A percentile compares a stretch with the other conserved stretches of the same genome.
Conservation (phyloP, 1,139 yeast species). For the Blastobotrys malaysiensis region DNA sequence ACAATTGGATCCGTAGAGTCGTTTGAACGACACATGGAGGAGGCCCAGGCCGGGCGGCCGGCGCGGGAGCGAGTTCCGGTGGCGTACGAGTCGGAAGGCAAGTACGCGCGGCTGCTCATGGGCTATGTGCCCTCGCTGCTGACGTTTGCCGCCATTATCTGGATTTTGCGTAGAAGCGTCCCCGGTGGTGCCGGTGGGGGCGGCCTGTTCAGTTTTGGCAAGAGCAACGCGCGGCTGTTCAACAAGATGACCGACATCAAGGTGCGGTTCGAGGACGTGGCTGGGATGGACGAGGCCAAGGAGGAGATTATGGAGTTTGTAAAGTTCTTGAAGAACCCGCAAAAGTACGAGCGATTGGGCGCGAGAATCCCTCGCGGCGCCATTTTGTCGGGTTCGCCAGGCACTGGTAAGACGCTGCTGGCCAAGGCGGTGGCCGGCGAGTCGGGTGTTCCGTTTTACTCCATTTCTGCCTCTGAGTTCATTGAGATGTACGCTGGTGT, state of each 20-base stretch:
- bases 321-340: conserved; percentile 81
- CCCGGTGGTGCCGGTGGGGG: conserved; percentile 51
- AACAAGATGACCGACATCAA: conserved; percentile 89
- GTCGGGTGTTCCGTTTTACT: conserved; percentile 92
- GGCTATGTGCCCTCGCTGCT: conserved; percentile 82
- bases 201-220: conserved; percentile 57
- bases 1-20: conserved; percentile 87
- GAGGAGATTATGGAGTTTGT: conserved; percentile 98
- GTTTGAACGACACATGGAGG: conserved; percentile 80
- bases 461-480: conserved; percentile 97
- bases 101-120: conserved; percentile 55
- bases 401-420: conserved; percentile 94
- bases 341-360: conserved; percentile 82
- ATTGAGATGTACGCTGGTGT: conserved; percentile 99
- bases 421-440: conserved; percentile 99
- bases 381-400: conserved; percentile 96
- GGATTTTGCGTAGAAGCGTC: conserved; percentile 44
- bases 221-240: conserved; percentile 83
- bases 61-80: conserved; percentile 73
- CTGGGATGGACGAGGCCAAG: conserved; percentile 97
- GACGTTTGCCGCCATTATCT: conserved; percentile 59
- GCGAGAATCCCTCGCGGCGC: conserved; percentile 99
- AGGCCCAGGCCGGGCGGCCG: conserved; percentile 65
- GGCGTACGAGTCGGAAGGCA: conserved; percentile 64
- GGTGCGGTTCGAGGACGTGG: conserved; percentile 86